A percentile compares a stretch with the other conserved stretches of the same genome.
phyloP scores from a whole-genome alignment of 202 grass and related monocot genomes.

The Setaria viridis region DNA sequence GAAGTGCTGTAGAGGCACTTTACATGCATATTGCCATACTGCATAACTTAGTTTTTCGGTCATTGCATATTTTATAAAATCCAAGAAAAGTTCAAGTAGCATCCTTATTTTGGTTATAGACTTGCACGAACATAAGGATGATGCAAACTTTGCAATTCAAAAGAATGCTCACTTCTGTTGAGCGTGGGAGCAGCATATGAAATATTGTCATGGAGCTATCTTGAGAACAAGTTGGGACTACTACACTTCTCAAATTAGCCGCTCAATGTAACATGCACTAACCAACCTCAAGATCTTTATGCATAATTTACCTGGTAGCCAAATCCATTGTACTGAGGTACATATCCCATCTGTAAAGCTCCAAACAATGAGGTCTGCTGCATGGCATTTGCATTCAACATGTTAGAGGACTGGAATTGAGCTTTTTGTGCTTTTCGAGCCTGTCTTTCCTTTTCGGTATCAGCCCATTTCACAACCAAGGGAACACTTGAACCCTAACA shows the following conservation, averaged over 20 bases:
- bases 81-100: background rate
- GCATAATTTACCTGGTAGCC: constrained; percentile 81
- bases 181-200: background rate
- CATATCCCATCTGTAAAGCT: constrained; percentile 83
- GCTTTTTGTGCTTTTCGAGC: constrained; percentile 88
- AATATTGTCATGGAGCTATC: background rate
- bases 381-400: constrained; percentile 74
- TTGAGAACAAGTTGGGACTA: constrained; percentile 15
- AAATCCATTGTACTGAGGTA: constrained; percentile 90
- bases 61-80: constrained; percentile 22
- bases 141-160: background rate
- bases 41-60: background rate
- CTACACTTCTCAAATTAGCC: background rate
- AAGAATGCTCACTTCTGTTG: constrained; percentile 29
- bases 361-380: constrained; percentile 90
- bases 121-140: constrained; percentile 7
- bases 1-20: background rate
- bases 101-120: constrained; percentile 12
- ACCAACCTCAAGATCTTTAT: constrained; percentile 29
- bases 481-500: constrained; percentile 94
- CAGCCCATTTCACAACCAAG: constrained; percentile 99
- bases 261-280: constrained; percentile 10
- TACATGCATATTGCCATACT: background rate
- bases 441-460: constrained; percentile 97
- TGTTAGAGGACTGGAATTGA: constrained; percentile 73